Conservation (phyloP, 805 yeast species). For the Hanseniaspora lachancei region DNA sequence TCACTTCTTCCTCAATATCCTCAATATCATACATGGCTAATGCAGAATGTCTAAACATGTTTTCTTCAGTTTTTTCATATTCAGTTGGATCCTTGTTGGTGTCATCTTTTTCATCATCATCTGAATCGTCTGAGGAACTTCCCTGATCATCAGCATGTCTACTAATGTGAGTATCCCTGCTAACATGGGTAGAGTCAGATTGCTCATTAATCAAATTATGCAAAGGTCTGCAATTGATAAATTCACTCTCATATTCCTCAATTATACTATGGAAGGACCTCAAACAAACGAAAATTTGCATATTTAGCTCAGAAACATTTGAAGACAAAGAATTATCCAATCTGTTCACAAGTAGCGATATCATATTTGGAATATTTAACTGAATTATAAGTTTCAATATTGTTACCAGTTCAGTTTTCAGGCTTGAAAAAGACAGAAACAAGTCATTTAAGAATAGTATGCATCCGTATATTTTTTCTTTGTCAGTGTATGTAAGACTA, state of each 20-base stretch:
- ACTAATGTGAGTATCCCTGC: neutral
- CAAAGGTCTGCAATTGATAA: neutral
- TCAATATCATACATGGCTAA: conserved; percentile 86
- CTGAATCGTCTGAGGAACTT: conserved; percentile 41
- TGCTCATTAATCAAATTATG: neutral
- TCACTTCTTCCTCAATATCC: conserved; percentile 50
- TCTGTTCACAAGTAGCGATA: conserved; percentile 48
- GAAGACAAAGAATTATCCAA: conserved; percentile 37
- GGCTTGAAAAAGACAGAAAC: conserved; percentile 33
- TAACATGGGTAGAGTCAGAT: neutral
- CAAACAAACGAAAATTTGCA: neutral
- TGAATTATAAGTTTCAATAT: conserved; percentile 59
- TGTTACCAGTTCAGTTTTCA: conserved; percentile 42
- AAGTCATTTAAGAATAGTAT: conserved; percentile 14
- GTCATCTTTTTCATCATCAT: conserved; percentile 46
- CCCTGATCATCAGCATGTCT: conserved; percentile 22
- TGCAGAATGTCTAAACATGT: conserved; percentile 75
- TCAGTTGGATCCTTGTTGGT: conserved; percentile 43
- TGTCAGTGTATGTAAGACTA: conserved; percentile 12
- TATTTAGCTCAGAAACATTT: neutral
- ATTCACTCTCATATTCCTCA: neutral
- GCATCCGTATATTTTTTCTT: neutral
- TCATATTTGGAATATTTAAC: conserved; percentile 42
- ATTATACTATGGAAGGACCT: neutral
- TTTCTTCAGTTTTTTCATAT: conserved; percentile 57